Conservation (phyloP, 2,329 filamentous ascomycete species). For the Triangularia setosa region DNA sequence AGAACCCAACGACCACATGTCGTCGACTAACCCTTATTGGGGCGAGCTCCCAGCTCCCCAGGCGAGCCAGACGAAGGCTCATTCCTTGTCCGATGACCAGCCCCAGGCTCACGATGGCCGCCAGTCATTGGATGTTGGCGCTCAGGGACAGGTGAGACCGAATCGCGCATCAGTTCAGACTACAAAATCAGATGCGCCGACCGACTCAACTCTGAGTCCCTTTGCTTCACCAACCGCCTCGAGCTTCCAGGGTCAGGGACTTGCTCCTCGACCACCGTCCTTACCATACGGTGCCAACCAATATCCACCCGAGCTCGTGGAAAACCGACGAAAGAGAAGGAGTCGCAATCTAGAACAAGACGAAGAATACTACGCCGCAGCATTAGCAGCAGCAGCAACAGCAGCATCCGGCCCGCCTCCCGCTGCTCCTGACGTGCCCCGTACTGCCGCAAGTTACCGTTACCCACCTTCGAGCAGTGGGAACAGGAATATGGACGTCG, state of each 20-base stretch:
- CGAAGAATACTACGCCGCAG: conserved; percentile 32
- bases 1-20: conserved; percentile 36
- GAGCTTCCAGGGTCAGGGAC: conserved; percentile 47
- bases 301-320: conserved; percentile 41
- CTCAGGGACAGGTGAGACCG: conserved; percentile 41
- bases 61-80: conserved; percentile 32
- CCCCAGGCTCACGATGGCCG: conserved; percentile 31
- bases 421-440: conserved; percentile 58
- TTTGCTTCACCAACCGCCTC: conserved; percentile 52
- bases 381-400: conserved; percentile 22
- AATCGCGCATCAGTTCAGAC: conserved; percentile 56
- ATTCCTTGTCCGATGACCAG: conserved; percentile 38
- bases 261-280: conserved; percentile 58
- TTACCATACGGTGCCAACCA: conserved; percentile 45
- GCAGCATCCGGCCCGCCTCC: conserved; percentile 36
- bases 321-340: conserved; percentile 41
- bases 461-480: conserved; percentile 43
- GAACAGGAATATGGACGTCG: conserved; percentile 25
- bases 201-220: conserved; percentile 57
- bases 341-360: conserved; percentile 41
- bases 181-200: conserved; percentile 49
- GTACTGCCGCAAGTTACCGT: conserved; percentile 54
- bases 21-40: conserved; percentile 49
- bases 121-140: conserved; percentile 33
- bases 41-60: conserved; percentile 52